Evolutionary conservation across 2,329 filamentous ascomycete genomes (phyloP).

Genomic region (Alternaria brassicae): DNA sequence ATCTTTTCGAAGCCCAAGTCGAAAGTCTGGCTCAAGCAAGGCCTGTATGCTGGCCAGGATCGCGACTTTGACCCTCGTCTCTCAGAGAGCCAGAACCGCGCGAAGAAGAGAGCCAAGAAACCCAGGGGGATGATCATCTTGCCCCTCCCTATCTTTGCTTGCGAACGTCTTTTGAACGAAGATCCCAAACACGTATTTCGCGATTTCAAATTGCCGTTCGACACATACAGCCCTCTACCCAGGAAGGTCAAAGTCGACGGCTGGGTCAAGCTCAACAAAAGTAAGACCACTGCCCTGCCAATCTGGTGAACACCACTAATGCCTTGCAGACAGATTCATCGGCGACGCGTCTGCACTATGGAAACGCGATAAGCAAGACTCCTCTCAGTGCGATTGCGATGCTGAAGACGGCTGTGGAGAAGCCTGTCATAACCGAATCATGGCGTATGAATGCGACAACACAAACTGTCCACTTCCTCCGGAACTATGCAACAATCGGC

Average conservation of each 20-base stretch:
- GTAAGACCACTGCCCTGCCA: slow-evolving; percentile 59
- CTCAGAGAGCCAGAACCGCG: slow-evolving; percentile 56
- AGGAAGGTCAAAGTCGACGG: slow-evolving; percentile 90
- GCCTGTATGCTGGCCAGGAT: slow-evolving; percentile 84
- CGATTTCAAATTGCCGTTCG: slow-evolving; percentile 88
- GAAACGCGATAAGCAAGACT: slow-evolving; percentile 79
- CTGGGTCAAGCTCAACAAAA: slow-evolving; percentile 91
- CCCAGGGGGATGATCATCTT: slow-evolving; percentile 64
- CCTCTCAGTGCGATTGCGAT: slow-evolving; percentile 66
- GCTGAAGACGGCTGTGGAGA: slow-evolving; percentile 82
- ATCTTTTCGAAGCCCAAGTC: slow-evolving; percentile 50
- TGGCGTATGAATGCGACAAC: slow-evolving; percentile 96
- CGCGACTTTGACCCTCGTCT: slow-evolving; percentile 52
- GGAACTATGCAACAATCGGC: slow-evolving; percentile 81
- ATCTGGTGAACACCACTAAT: slow-evolving; percentile 22
- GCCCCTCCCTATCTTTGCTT: slow-evolving; percentile 80
- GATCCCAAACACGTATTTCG: slow-evolving; percentile 59
- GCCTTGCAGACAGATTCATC: slow-evolving; percentile 78
- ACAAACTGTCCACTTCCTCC: slow-evolving; percentile 83
- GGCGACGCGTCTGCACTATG: slow-evolving; percentile 81
- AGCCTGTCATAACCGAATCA: slow-evolving; percentile 90
- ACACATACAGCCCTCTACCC: slow-evolving; percentile 86
- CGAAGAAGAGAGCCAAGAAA: slow-evolving; percentile 39
- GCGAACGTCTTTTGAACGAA: slow-evolving; percentile 72
- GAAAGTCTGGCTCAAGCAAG: slow-evolving; percentile 83